Conservation (phyloP, 83 land plant genomes). For the Thuja plicata region DNA sequence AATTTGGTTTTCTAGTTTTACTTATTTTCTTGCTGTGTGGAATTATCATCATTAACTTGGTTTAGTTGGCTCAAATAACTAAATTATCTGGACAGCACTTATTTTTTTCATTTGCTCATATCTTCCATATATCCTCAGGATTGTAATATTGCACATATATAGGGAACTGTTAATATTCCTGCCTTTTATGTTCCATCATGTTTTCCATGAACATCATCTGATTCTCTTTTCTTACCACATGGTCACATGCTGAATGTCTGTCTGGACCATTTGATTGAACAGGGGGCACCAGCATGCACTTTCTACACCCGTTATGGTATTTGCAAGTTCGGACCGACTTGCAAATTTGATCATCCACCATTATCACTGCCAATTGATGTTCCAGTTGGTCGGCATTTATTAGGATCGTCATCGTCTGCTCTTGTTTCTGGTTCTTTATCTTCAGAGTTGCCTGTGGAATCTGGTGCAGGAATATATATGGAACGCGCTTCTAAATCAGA, state of each 20-base stretch:
- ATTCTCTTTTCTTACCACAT: not conserved
- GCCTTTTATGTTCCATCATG: not conserved
- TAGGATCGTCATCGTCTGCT: slow-evolving; percentile 46
- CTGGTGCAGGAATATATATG: slow-evolving; percentile 30
- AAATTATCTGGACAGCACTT: not conserved
- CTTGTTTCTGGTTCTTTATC: slow-evolving; percentile 27
- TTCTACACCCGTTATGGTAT: slow-evolving; percentile 79
- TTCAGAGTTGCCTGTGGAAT: slow-evolving; percentile 44
- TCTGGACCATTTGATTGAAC: slow-evolving; percentile 20
- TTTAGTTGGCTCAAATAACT: not conserved
- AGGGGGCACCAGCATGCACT: slow-evolving; percentile 71
- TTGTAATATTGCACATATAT: not conserved
- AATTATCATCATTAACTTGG: not conserved
- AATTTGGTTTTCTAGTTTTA: not conserved
- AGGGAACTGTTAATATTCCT: not conserved
- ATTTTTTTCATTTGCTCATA: not conserved
- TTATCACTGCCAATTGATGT: slow-evolving; percentile 42
- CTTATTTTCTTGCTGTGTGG: not conserved
- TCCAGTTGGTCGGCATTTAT: slow-evolving; percentile 36
- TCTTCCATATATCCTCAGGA: not conserved
- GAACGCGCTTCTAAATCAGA: slow-evolving; percentile 41
- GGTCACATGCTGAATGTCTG: not conserved
- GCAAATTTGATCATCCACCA: slow-evolving; percentile 83
- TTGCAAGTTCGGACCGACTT: slow-evolving; percentile 80
- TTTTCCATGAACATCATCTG: not conserved